phyloP scores from a whole-genome alignment of 768 basidiomycete genomes.

The Clitopilus hobsonii region DNA sequence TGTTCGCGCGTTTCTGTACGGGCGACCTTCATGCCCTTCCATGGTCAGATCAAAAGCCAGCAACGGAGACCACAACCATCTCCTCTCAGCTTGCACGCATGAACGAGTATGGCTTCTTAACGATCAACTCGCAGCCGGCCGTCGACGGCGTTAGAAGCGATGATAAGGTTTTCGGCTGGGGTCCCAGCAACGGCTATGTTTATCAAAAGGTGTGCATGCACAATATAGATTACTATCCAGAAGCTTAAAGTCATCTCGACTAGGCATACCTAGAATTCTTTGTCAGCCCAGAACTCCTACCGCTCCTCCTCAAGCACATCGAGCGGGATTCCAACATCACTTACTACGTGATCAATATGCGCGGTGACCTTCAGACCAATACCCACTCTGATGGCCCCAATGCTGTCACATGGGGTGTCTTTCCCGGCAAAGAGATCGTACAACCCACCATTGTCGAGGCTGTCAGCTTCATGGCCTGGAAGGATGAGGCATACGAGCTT shows the following conservation, averaged over 20 bases:
- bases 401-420: slow-evolving; percentile 98
- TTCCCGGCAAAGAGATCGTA: slow-evolving; percentile 94
- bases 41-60: slow-evolving; percentile 91
- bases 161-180: slow-evolving; percentile 89
- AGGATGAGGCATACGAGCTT: slow-evolving; percentile 95
- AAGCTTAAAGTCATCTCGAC: not conserved
- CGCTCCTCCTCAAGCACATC: slow-evolving; percentile 71
- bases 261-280: slow-evolving; percentile 99
- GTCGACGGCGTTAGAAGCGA: slow-evolving; percentile 87
- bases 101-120: slow-evolving; percentile 90
- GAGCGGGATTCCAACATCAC: slow-evolving; percentile 86
- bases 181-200: slow-evolving; percentile 88
- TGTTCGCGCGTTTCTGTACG: slow-evolving; percentile 85
- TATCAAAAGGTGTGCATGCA: slow-evolving; percentile 76
- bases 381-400: slow-evolving; percentile 94
- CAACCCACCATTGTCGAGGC: slow-evolving; percentile 97
- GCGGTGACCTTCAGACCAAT: slow-evolving; percentile 92
- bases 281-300: slow-evolving; percentile 70
- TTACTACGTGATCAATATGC: slow-evolving; percentile 96
- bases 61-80: slow-evolving; percentile 81
- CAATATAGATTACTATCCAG: not conserved
- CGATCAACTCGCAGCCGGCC: slow-evolving; percentile 96
- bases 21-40: slow-evolving; percentile 75
- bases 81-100: slow-evolving; percentile 73
- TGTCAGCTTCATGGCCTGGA: slow-evolving; percentile 98